Evolutionary conservation across 805 yeast genomes (phyloP).

Genomic region (Wickerhamiella musiphila): DNA sequence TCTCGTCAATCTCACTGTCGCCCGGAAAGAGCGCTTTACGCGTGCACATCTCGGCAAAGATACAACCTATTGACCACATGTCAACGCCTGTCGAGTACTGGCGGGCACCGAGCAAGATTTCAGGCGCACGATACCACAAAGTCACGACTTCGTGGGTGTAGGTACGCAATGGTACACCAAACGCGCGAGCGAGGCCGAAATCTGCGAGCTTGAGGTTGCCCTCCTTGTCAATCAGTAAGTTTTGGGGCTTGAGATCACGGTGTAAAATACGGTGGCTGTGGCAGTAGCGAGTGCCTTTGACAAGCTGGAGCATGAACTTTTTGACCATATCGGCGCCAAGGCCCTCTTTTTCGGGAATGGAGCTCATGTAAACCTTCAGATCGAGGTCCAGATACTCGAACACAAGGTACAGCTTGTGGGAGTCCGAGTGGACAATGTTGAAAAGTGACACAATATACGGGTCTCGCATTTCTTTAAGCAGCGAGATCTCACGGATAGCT

Average conservation of each 20-base stretch:
- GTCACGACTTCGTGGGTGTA: conserved; percentile 98
- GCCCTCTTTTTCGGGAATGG: conserved; percentile 79
- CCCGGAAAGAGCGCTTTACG: conserved; percentile 94
- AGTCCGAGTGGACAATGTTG: conserved; percentile 90
- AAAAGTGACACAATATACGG: conserved; percentile 81
- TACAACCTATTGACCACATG: conserved; percentile 98
- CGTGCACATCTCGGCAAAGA: conserved; percentile 94
- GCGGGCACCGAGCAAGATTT: conserved; percentile 84
- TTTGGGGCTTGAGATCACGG: conserved; percentile 93
- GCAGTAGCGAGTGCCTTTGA: conserved; percentile 82
- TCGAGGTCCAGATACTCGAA: conserved; percentile 90
- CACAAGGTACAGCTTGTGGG: conserved; percentile 80
- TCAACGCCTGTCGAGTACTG: conserved; percentile 97
- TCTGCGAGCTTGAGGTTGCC: conserved; percentile 85
- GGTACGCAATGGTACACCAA: conserved; percentile 92
- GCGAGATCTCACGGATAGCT: conserved; percentile 89
- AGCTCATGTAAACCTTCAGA: conserved; percentile 91
- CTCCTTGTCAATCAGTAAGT: conserved; percentile 82
- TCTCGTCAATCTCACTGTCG: conserved; percentile 93
- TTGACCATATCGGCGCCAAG: conserved; percentile 82
- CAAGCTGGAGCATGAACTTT: conserved; percentile 78
- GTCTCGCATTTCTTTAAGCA: conserved; percentile 83
- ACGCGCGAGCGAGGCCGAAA: conserved; percentile 92
- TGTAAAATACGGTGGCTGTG: conserved; percentile 89
- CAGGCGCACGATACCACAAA: conserved; percentile 95